Conservation (phyloP, 805 yeast species). For the Lipomyces sp. region DNA sequence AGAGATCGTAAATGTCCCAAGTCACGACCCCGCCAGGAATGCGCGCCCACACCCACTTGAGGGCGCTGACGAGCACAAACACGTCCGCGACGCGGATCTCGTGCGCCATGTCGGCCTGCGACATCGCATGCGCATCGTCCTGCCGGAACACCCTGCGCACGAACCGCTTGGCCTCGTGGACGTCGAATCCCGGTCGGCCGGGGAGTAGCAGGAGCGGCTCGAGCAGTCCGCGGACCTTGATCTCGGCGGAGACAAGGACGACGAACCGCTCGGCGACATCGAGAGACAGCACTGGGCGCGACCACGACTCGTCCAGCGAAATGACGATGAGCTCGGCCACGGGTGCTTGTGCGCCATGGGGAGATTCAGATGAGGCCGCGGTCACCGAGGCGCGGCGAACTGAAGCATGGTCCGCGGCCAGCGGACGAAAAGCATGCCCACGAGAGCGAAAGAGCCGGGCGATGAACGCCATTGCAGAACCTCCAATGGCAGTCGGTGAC, state of each 20-base stretch:
- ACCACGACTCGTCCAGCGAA: slow-evolving; percentile 6
- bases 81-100: slow-evolving; percentile 57
- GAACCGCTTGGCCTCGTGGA: slow-evolving; percentile 52
- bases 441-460: too few relatives aligned
- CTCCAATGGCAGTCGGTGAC: too few relatives aligned
- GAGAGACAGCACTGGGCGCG: slow-evolving; percentile 6
- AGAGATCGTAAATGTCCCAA: slow-evolving; percentile 77
- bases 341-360: too few relatives aligned
- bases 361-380: too few relatives aligned
- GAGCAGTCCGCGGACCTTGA: slow-evolving; percentile 66
- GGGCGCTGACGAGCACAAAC: slow-evolving; percentile 57
- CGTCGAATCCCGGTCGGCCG: slow-evolving; percentile 62
- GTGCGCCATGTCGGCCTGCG: slow-evolving; percentile 44
- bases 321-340: too few relatives aligned
- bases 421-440: too few relatives aligned
- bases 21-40: slow-evolving; percentile 75
- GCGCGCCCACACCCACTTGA: slow-evolving; percentile 85
- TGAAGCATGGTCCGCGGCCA: too few relatives aligned
- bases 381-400: too few relatives aligned
- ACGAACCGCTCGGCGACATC: slow-evolving; percentile 56
- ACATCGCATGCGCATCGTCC: slow-evolving; percentile 41
- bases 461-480: too few relatives aligned
- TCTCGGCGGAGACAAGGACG: slow-evolving; percentile 66
- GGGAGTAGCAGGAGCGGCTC: slow-evolving; percentile 75
- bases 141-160: slow-evolving; percentile 57